phyloP scores from a whole-genome alignment of 179 eudicot species.

The Silene coronaria region DNA sequence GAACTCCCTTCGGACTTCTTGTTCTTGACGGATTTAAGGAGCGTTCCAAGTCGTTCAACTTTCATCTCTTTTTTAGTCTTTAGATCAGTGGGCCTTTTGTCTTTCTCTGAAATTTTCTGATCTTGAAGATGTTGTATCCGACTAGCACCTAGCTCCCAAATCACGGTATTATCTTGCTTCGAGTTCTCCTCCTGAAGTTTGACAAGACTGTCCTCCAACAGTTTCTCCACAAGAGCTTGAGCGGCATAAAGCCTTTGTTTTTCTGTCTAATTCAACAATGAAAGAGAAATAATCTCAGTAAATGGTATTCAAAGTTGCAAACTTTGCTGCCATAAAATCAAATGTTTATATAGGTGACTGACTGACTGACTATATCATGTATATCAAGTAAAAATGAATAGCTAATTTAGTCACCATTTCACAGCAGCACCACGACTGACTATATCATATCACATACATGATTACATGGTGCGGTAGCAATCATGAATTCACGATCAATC shows the following conservation, averaged over 20 bases:
- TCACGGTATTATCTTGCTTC: slow-evolving; percentile 46
- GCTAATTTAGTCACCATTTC: slow-evolving; percentile 45
- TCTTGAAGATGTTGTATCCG: slow-evolving; percentile 99
- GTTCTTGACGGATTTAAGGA: slow-evolving; percentile 82
- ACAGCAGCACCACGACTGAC: too few relatives aligned
- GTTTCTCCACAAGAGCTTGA: slow-evolving; percentile 56
- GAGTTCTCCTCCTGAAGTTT: slow-evolving; percentile 68
- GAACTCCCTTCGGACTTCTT: slow-evolving; percentile 52
- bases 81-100: slow-evolving; percentile 57
- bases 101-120: slow-evolving; percentile 75
- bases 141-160: slow-evolving; percentile 99
- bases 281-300: slow-evolving; percentile 5
- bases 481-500: too few relatives aligned
- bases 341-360: slow-evolving; percentile 29
- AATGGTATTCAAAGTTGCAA: background rate
- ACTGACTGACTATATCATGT: slow-evolving; percentile 38
- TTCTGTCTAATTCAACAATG: too few relatives aligned
- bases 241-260: slow-evolving; percentile 40
- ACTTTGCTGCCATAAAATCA: slow-evolving; percentile 4
- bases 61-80: slow-evolving; percentile 78
- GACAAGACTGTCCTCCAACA: slow-evolving; percentile 63
- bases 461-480: too few relatives aligned
- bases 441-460: too few relatives aligned
- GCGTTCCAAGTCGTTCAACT: slow-evolving; percentile 92
- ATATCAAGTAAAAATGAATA: slow-evolving; percentile 19